Base-by-base conservation (phyloP, 2,329 filamentous ascomycete species). In the Calonectria montana region DNA sequence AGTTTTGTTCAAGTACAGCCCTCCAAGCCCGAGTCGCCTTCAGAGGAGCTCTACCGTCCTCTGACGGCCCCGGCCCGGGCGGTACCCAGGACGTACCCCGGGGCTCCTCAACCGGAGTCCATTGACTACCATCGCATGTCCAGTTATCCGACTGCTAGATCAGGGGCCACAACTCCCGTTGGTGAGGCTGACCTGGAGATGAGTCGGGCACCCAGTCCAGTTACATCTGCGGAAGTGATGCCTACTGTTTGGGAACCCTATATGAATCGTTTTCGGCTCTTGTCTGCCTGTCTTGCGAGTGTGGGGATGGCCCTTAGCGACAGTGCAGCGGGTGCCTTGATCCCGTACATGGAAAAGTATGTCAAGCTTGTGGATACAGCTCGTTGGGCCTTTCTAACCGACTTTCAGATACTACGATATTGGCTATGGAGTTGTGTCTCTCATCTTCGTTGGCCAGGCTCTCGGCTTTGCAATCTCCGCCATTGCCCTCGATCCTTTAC, bases 371-470 rank as follows among this genome's bases (percentile, higher is more conserved):
- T 3, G 23, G 10, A 10, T 2, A 8, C 10, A 1, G 5, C 27
- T 16, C 16, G 35, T 21, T 9, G 47, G 4, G 1, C 2, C 2
- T 3, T 7, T 23, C 67, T 73, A 39, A 73, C 41, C 64, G 4
- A 31, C 2, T 3, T 12, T 9, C 55, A 90, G 88, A 53, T 82
- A 93, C 77, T 97, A 96, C 79, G 76, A 87, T 70, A 94, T 97
- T 68, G 92, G 92, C 48, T 96, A 97, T 81, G 93, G 91, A 2
- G 83, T 94, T 10, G 93, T 97, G 3, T 96, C 94, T 2, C 86
- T 96, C 43, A 94, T 97, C 78, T 97, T 97, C 84, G 89, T 97
- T 35, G 90, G 92, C 53, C 94, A 94, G 76, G 94, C 94, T 0
- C 75, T 92, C 5, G 94, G 94, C 18, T 97, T 95, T 84, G 91